Evolutionary conservation across 495 filamentous ascomycete genomes (phyloP), one percentile per base, ranked within the genome.

Genomic region (Penicillium crystallinum): DNA sequence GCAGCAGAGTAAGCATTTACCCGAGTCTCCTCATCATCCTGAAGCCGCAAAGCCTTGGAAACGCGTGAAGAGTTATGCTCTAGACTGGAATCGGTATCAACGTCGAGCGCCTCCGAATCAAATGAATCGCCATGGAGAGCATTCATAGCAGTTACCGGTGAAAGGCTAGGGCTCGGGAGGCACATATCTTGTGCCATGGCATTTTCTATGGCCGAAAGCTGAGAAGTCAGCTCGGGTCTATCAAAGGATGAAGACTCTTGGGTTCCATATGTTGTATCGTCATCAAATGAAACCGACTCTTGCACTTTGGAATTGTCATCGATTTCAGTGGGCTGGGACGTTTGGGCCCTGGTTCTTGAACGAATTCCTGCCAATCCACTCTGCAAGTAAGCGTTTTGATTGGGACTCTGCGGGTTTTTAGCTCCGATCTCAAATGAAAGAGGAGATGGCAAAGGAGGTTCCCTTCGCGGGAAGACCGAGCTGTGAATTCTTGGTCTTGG

Each of bases 121-220:
- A 77, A 74, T 0, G 71, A 73, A 45, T 77, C 74, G 46, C 58
- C 65, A 49, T 76, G 70, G 41, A 78, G 55, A 3, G 83, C 70
- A 59, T 86, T 86, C 53, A 89, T 83, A 27, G 90, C 88, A 21
- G 91, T 85, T 31, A 95, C 92, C 1, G 93, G 93, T 17, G 95
- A 97, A 40, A 97, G 73, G 55, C 93, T 91, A 33, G 93, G 93
- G 62, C 93, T 97, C 29, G 95, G 95, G 43, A 99, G 75, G 65
- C 90, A 97, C 55, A 88, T 88, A 69, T 96, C 91, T 64, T 93
- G 88, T 22, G 82, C 81, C 25, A 83, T 81, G 2, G 84, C 83
- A 61, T 84, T 87, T 46, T 76, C 73, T 45, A 77, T 61, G 22
- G 62, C 66, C 5, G 68, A 64, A 7, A 69, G 52, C 31, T 67